Percentiles rank a stretch among this genome's conserved stretches.
phyloP scores from a whole-genome alignment of 1,139 yeast species.

The Martiniozyma asiatica region DNA sequence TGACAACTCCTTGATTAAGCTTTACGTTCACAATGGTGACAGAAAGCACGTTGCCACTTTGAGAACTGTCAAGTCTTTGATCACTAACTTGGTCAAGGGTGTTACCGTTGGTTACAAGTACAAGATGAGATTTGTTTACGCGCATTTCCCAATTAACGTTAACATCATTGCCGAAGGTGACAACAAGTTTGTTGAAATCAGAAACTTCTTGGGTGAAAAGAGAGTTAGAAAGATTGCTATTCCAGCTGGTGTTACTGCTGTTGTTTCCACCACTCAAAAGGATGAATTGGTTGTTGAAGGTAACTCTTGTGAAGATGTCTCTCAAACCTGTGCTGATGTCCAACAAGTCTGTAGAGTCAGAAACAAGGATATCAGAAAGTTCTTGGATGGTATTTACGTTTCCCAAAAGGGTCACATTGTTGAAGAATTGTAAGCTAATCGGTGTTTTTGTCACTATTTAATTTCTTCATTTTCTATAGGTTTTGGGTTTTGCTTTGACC shows the following conservation, averaged over 20 bases:
- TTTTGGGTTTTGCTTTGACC: constrained; percentile 1
- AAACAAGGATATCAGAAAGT: constrained; percentile 99
- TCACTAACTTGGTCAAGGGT: constrained; percentile 93
- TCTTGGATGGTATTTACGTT: constrained; percentile 99
- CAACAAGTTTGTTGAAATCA: constrained; percentile 75
- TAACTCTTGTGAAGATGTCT: constrained; percentile 95
- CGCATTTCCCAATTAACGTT: constrained; percentile 99
- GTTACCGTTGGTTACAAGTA: constrained; percentile 98
- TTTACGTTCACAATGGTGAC: constrained; percentile 97
- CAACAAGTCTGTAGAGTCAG: constrained; percentile 98
- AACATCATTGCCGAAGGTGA: constrained; percentile 73
- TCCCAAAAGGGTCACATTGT: constrained; percentile 88
- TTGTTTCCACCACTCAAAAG: constrained; percentile 74
- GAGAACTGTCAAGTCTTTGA: constrained; percentile 95
- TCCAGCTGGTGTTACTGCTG: constrained; percentile 81
- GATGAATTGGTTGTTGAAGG: constrained; percentile 90
- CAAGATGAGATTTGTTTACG: constrained; percentile 99
- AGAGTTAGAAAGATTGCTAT: constrained; percentile 79
- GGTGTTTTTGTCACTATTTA: constrained; percentile 7
- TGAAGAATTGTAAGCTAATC: constrained; percentile 31
- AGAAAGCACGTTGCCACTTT: constrained; percentile 99
- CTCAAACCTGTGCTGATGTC: constrained; percentile 97
- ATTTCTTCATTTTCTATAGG: constrained; percentile 15
- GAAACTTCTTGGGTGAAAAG: constrained; percentile 99
- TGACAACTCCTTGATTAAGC: constrained; percentile 61